Percentiles rank a stretch among this genome's conserved stretches.
These are phyloP conservation scores for Perkinsus chesapeaki DNA, from an alignment of 169 alveolate genomes.

Conservation along the genomic window DNA sequence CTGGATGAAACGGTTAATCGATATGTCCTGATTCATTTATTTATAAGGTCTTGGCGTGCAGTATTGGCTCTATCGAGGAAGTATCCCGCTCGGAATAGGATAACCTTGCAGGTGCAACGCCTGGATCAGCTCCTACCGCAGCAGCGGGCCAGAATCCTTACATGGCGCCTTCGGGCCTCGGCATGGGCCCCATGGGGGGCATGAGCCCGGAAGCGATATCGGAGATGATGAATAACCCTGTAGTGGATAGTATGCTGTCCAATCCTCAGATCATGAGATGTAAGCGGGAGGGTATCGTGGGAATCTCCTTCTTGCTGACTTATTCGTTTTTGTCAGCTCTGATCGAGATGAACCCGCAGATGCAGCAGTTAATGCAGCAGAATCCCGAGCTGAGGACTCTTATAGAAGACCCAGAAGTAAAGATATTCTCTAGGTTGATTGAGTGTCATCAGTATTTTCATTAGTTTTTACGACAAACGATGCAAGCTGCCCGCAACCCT, in stretches of 20 bases:
- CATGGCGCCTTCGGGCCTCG: not conserved
- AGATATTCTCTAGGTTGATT: not conserved
- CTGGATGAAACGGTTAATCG: too few species aligned
- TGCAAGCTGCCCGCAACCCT: slow-evolving; percentile 32
- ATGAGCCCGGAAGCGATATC: not conserved
- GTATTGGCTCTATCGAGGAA: too few species aligned
- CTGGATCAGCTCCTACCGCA: not conserved
- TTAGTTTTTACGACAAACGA: slow-evolving; percentile 32
- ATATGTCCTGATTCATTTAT: too few species aligned
- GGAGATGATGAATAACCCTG: slow-evolving; percentile 1
- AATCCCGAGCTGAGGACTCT: slow-evolving; percentile 35
- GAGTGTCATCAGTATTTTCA: not conserved
- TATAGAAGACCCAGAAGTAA: slow-evolving; percentile 27
- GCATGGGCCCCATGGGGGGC: not conserved
- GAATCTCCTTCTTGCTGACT: not conserved
- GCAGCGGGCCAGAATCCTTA: not conserved
- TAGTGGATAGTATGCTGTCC: slow-evolving; percentile 1
- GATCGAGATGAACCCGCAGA: slow-evolving; percentile 31
- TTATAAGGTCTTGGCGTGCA: too few species aligned
- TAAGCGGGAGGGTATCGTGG: not conserved
- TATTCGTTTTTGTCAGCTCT: not conserved
- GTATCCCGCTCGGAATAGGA: too few species aligned
- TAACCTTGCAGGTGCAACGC: not conserved
- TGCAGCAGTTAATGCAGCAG: slow-evolving; percentile 30
- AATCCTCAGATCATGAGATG: not conserved